Base-by-base conservation (phyloP, 1,284 basidiomycete genomes). In the Boletus sp. region DNA sequence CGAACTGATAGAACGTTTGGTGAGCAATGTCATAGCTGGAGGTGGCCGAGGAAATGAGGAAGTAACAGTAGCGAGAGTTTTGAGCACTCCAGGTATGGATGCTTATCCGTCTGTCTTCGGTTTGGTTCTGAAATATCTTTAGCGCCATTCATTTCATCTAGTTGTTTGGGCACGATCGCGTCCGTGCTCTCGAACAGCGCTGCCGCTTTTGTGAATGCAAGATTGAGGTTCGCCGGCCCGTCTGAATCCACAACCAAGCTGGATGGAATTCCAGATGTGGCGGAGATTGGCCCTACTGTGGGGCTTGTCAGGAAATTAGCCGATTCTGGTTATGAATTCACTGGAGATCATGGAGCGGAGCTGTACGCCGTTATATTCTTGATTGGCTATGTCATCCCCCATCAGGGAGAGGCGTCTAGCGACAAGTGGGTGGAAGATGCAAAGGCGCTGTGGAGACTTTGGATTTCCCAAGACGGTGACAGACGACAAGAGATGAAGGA, bases 381-480 rank as follows among this genome's bases (percentile, higher is more conserved):
- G n/a, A 49, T 62, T 32, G 53, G 49, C 13, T 62, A 61, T 41
- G 37, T 64, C 25, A 44, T 64, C 9, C 44, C 51, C n/a, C 12
- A 26, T 10, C 40, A 43, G 9, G 50, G 23, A 33, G 59, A 50
- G 36, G 26, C 27, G 29, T 43, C 41, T 26, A 16, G 34, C 23
- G 38, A 42, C 8, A 41, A 25, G 34, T 57, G 49, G 0, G 54
- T 59, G 9, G 58, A 59, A 12, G 62, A 59, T 14, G 51, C 52
- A 3, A 65, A 59, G 48, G 43, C 41, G 4, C 59, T 77, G 12
- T 81, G 77, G 78, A 53, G 27, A 17, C 46, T 56, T 22, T 74
- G 72, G 69, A 41, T 66, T n/a, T 58, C 60, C 16, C 40, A 49
- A 7, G 57, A 60, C 0, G 46, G 49, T 2, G 35, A 41, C 7